Conservation (phyloP, 352 stramenopile species). For the Phytopythium delawarense region DNA sequence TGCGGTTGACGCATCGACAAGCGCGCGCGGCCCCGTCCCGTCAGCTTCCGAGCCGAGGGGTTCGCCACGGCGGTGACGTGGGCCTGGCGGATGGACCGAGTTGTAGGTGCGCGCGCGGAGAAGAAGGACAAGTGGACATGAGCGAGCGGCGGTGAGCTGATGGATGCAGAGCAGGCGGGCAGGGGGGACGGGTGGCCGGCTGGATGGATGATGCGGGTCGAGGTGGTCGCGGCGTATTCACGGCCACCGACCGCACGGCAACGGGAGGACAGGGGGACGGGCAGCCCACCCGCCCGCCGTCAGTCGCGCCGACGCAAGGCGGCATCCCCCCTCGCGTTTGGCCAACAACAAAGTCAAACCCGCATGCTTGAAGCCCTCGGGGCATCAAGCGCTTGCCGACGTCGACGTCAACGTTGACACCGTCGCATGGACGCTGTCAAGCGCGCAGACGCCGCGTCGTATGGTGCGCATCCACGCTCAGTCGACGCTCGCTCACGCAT, state of each 20-base stretch:
- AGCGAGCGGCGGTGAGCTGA: not conserved
- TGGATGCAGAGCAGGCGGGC: not conserved
- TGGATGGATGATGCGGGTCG: not conserved
- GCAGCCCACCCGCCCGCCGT: not conserved
- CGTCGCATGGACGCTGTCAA: too few species aligned
- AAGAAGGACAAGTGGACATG: not conserved
- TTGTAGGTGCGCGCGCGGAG: too few species aligned
- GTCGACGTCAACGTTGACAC: too few species aligned
- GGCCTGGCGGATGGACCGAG: not conserved
- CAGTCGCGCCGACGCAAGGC: not conserved
- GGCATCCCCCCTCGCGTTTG: too few species aligned
- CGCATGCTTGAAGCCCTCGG: too few species aligned
- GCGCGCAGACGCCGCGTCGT: too few species aligned
- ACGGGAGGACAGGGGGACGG: not conserved
- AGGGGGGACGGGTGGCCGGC: too few species aligned
- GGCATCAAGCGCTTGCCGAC: conserved; percentile 1
- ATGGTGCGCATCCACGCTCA: too few species aligned
- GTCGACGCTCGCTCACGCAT: not conserved
- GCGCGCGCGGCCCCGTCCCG: not conserved
- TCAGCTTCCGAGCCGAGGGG: not conserved
- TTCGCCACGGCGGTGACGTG: not conserved
- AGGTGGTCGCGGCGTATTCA: conserved; percentile 4
- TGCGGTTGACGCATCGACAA: not conserved
- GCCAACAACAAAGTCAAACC: too few species aligned
- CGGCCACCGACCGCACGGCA: not conserved